Base-by-base conservation (phyloP, 208 protist species). In the Acanthamoeba lenticulata region DNA sequence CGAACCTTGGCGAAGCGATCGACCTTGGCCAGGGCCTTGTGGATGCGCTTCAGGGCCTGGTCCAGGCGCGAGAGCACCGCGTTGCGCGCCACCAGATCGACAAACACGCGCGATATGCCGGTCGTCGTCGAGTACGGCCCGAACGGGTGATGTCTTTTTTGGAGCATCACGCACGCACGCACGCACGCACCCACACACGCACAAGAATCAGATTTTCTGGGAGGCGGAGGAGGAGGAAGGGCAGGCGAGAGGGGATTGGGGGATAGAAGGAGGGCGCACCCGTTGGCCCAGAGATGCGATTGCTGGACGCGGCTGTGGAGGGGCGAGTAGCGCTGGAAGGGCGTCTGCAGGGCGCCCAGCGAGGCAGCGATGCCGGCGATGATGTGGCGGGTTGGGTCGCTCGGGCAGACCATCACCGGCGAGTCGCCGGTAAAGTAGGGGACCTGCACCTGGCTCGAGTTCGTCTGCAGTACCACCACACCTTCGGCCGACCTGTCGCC, bases 391-490 rank as follows among this genome's bases (percentile, higher is more conserved):
- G 45, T 91, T 11, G 57, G 52, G 36, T 91, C 40, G 38, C 45
- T 62, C 55, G 85, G 85, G 27, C 49, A 27, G 27, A 42, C 0
- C 11, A 27, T 7, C 29, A 91, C 85, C 0, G 24, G 45, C 29
- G 34, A 32, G 27, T 91, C 42, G 32, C 45, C 27, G 40, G 85
- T 27, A 47, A 91, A 91, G 85, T 32, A 91, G 29, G 85, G 85
- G 34, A 91, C 52, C 27, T 15, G 32, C 55, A 72, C 52, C 15
- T 44, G 13, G 9, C 32, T 91, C 47, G 52, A 38, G 38, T 91
- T 91, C 21, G 85, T 91, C 27, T 91, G 85, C 24, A 91, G 85
- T 36, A 91, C 85, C 2, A 72, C n/a, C 36, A 91, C 85, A 21
- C 32, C 45, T 38, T 65, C 34, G 29, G 47, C 55, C 38, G 85